Percentiles rank a stretch among this genome's conserved stretches.
Evolutionary conservation across 768 basidiomycete genomes (phyloP).

Genomic region (Boletus rex-veris): DNA sequence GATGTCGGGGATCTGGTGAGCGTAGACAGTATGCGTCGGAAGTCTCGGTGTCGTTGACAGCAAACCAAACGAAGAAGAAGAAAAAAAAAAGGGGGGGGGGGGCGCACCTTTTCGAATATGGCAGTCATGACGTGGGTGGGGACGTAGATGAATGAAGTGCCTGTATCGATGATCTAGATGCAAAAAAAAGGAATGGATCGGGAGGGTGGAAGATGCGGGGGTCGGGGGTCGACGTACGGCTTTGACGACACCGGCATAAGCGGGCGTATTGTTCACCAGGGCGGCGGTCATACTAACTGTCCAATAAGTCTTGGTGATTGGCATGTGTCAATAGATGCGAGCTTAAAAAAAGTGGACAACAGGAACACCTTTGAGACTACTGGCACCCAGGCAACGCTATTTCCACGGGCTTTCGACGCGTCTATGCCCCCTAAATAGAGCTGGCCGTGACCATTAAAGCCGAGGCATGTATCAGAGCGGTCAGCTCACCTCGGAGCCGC

Average conservation of each 20-base stretch:
- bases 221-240: slow-evolving; percentile 17
- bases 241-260: neutral
- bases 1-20: slow-evolving; percentile 48
- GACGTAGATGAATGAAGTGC: slow-evolving; percentile 63
- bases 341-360: neutral
- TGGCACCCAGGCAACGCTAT: slow-evolving; percentile 34
- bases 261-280: slow-evolving; percentile 30
- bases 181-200: neutral
- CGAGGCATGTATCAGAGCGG: neutral
- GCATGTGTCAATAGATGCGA: neutral
- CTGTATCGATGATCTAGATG: slow-evolving; percentile 61
- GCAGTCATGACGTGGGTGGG: slow-evolving; percentile 39
- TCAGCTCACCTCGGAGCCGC: slow-evolving; percentile 47
- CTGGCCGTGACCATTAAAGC: neutral
- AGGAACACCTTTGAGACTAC: slow-evolving; percentile 35
- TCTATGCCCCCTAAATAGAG: slow-evolving; percentile 34
- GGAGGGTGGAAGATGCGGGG: neutral
- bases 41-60: neutral
- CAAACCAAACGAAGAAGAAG: too few species aligned
- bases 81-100: neutral
- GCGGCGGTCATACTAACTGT: slow-evolving; percentile 47
- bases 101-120: slow-evolving; percentile 45
- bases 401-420: slow-evolving; percentile 25
- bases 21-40: neutral
- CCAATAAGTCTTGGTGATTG: slow-evolving; percentile 54